Conservation (phyloP, 352 stramenopile species). For the Stramenopiles sp. region DNA sequence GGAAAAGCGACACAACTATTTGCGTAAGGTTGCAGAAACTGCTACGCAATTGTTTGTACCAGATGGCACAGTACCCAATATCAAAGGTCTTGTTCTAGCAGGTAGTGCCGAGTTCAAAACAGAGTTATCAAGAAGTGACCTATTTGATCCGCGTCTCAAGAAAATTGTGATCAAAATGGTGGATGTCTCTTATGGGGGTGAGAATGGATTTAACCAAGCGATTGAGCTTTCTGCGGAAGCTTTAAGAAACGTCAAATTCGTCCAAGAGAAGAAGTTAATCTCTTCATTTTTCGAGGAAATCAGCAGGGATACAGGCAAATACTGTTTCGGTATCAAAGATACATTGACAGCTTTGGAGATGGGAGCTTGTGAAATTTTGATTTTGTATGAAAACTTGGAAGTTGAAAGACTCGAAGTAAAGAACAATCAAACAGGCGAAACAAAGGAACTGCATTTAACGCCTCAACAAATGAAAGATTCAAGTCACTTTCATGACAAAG, state of each 20-base stretch:
- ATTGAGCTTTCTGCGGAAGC: slow-evolving; percentile 94
- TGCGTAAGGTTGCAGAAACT: slow-evolving; percentile 92
- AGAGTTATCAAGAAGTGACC: slow-evolving; percentile 76
- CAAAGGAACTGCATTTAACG: slow-evolving; percentile 55
- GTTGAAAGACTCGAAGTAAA: slow-evolving; percentile 75
- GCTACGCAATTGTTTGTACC: slow-evolving; percentile 96
- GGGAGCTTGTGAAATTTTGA: slow-evolving; percentile 95
- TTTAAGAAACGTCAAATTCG: slow-evolving; percentile 94
- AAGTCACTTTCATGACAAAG: slow-evolving; percentile 80
- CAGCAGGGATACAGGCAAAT: slow-evolving; percentile 91
- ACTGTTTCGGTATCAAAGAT: slow-evolving; percentile 96
- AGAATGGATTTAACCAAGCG: slow-evolving; percentile 99
- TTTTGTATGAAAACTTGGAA: slow-evolving; percentile 97
- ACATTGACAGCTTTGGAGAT: slow-evolving; percentile 94
- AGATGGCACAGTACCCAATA: slow-evolving; percentile 89
- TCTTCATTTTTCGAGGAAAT: slow-evolving; percentile 98
- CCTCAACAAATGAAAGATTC: slow-evolving; percentile 68
- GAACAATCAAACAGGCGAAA: slow-evolving; percentile 68
- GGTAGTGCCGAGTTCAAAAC: slow-evolving; percentile 98
- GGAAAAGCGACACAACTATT: slow-evolving; percentile 99
- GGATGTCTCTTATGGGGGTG: slow-evolving; percentile 96
- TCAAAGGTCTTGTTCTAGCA: slow-evolving; percentile 89
- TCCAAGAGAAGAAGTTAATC: slow-evolving; percentile 99
- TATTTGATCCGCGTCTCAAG: slow-evolving; percentile 84
- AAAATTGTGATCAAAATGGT: slow-evolving; percentile 97